phyloP scores from a whole-genome alignment of 495 filamentous ascomycete species.

The Xylaria venustula region DNA sequence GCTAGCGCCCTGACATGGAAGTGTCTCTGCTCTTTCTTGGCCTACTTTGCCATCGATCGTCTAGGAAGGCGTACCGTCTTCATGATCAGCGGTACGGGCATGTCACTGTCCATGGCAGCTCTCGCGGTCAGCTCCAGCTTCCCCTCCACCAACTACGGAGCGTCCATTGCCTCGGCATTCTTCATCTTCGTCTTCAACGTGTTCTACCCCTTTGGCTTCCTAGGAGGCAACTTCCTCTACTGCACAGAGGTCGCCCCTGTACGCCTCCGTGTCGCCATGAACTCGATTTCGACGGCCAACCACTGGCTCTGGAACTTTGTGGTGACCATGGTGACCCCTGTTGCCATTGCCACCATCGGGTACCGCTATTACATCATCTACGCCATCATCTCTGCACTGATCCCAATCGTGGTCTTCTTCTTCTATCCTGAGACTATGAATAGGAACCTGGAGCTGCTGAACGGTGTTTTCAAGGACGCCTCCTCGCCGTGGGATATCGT shows the following conservation, averaged over 20 bases:
- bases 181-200: constrained; percentile 62
- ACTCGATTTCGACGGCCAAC: constrained; percentile 48
- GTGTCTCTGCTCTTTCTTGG: constrained; percentile 48
- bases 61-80: constrained; percentile 55
- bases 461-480: not conserved
- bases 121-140: constrained; percentile 45
- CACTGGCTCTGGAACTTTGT: constrained; percentile 56
- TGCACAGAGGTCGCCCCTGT: constrained; percentile 56
- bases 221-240: constrained; percentile 59
- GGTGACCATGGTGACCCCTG: constrained; percentile 39
- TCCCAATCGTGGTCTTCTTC: constrained; percentile 54
- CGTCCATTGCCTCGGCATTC: constrained; percentile 42
- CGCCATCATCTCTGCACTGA: constrained; percentile 45
- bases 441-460: not conserved
- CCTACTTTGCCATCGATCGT: constrained; percentile 54
- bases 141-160: constrained; percentile 27
- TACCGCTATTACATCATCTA: constrained; percentile 53
- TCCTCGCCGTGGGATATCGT: not conserved
- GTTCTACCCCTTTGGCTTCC: constrained; percentile 60
- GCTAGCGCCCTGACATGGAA: constrained; percentile 50
- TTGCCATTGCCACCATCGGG: constrained; percentile 45
- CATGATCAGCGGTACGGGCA: constrained; percentile 51
- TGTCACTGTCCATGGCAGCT: constrained; percentile 37
- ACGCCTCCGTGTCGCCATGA: constrained; percentile 53
- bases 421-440: constrained; percentile 55